Evolutionary conservation across 257 asterid species (phyloP).

Genomic region (Fraxinus excelsior): DNA sequence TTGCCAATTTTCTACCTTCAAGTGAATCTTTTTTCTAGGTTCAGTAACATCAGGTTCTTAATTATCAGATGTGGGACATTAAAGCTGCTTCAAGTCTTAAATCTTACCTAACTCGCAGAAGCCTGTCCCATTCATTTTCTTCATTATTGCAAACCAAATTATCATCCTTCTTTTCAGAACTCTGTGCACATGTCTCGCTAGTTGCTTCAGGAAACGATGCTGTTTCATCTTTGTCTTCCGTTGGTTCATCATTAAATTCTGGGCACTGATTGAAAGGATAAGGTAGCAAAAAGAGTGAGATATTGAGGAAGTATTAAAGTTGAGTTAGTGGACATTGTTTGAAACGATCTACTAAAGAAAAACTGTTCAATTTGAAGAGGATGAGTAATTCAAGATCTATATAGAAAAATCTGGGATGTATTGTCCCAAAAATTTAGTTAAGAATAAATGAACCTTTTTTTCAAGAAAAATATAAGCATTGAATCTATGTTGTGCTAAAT

Average conservation of each 20-base stretch:
- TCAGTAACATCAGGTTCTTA: conserved; percentile 10
- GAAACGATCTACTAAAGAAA: not conserved
- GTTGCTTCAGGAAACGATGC: conserved; percentile 42
- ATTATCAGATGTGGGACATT: conserved; percentile 1
- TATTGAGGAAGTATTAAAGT: not conserved
- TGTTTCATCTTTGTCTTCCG: conserved; percentile 67
- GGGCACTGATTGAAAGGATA: conserved; percentile 43
- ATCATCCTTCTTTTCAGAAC: conserved; percentile 64
- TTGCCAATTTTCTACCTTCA: not conserved
- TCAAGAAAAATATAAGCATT: not conserved
- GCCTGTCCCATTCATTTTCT: conserved; percentile 96
- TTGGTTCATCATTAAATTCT: conserved; percentile 86
- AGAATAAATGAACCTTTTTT: not conserved
- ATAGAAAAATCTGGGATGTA: not conserved
- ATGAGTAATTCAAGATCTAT: not conserved
- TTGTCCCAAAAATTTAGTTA: not conserved
- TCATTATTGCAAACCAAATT: conserved; percentile 46
- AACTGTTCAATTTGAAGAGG: not conserved
- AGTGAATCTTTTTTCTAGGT: conserved; percentile 11
- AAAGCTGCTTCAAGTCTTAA: conserved; percentile 18
- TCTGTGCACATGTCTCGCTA: conserved; percentile 46
- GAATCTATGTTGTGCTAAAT: conserved; percentile 10
- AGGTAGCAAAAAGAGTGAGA: no score
- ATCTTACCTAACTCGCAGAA: conserved; percentile 81
- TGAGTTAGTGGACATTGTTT: not conserved